Evolutionary conservation across 2,329 filamentous ascomycete genomes (phyloP), one percentile per base, ranked within the genome.

Genomic region (Westerdykella ornata): DNA sequence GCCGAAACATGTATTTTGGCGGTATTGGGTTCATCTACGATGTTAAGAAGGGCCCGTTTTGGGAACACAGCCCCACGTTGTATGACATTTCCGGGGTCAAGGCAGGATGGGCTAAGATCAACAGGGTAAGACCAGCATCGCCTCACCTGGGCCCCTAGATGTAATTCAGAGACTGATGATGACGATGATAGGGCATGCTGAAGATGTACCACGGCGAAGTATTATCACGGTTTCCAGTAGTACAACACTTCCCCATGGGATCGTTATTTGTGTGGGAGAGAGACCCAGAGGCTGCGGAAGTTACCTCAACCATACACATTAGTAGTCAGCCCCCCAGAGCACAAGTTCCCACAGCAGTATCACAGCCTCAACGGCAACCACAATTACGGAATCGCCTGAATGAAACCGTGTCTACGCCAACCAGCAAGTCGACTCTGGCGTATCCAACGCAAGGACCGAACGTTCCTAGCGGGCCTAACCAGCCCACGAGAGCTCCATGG

Each of bases 151-250:
- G 22, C 22, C 38, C 26, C 28, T 30, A 35, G 13, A 33, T 20
- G 12, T 37, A 30, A 30, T 37, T 31, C 35, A 7, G 22, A 9
- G 12, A 26, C 22, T 26, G 22, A 26, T 26, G 8, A 26, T 52
- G 37, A 53, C 33, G 9, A 3, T 41, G 38, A 32, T 31, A 84
- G 82, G 92, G 92, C 38, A 97, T 98, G 92, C 80, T 98, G 57
- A 98, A 97, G 68, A 98, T 98, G 92, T 98, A 90, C 70, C 88
- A 94, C 52, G 92, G 87, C 14, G 92, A 98, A 70, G 92, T 98
- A 3, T 73, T 98, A 12, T 87, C 85, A 30, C 98, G 98, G 66
- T 96, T 96, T 60, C 92, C 92, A 2, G 92, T 98, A 2, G 88
- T 98, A n/a, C 92, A 98, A 67, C 92, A 98, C 67, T 97, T 75